These are phyloP conservation scores for Daldinia decipiens DNA, from an alignment of 495 filamentous ascomycete species.

Conservation along the genomic window DNA sequence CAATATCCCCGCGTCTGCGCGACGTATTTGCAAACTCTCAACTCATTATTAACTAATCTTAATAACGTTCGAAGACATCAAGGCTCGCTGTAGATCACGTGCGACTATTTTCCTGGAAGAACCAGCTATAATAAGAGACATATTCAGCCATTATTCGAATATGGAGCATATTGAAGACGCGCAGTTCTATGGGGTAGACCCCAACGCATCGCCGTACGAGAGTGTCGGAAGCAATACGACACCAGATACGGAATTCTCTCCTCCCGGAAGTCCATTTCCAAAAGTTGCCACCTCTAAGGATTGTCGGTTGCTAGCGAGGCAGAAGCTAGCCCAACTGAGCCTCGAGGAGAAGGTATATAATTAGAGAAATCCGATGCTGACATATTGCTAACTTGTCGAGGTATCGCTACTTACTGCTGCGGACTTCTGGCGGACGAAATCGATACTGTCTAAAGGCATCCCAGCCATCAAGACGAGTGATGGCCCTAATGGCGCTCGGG, in stretches of 20 bases:
- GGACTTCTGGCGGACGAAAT: conserved; percentile 82
- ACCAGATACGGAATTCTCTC: conserved; percentile 62
- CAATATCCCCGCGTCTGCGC: conserved; percentile 11
- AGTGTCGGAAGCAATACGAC: conserved; percentile 58
- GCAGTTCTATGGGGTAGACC: conserved; percentile 49
- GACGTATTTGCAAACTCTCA: background rate
- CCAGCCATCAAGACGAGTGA: conserved; percentile 79
- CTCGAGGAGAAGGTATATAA: conserved; percentile 64
- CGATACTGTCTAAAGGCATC: conserved; percentile 73
- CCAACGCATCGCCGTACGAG: conserved; percentile 53
- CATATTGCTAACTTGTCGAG: conserved; percentile 52
- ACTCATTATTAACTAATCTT: conserved; percentile 8
- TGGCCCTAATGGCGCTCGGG: conserved; percentile 82
- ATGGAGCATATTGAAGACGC: conserved; percentile 45
- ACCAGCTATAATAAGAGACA: conserved; percentile 5
- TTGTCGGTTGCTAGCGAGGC: conserved; percentile 51
- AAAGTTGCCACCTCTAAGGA: conserved; percentile 44
- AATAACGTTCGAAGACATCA: background rate
- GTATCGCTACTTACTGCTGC: conserved; percentile 70
- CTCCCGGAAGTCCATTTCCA: conserved; percentile 57
- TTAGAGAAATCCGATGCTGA: background rate
- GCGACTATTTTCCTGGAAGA: conserved; percentile 7
- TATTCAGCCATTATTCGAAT: conserved; percentile 8
- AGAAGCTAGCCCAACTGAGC: conserved; percentile 58
- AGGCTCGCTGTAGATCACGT: conserved; percentile 24